Conservation (phyloP, 192 early-diverging fungal species). For the Backusella sp. region DNA sequence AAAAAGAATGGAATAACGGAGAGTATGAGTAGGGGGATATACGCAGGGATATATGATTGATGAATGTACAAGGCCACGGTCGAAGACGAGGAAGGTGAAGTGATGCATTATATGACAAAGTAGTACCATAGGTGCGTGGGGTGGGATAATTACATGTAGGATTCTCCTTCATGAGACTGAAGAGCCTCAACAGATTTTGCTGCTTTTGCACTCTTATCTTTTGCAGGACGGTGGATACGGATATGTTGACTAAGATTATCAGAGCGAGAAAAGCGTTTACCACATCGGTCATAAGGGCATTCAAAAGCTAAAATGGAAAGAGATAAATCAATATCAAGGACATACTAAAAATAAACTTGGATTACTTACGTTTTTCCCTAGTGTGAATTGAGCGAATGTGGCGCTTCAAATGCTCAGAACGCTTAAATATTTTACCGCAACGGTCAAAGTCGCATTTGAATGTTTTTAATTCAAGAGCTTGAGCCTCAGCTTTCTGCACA, state of each 20-base stretch:
- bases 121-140: neutral
- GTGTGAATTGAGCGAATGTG: conserved; percentile 60
- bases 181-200: neutral
- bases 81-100: neutral
- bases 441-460: conserved; percentile 52
- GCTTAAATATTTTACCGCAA: conserved; percentile 57
- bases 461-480: conserved; percentile 30
- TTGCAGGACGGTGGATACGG: conserved; percentile 47
- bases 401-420: conserved; percentile 58
- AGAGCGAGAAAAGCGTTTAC: conserved; percentile 51
- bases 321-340: neutral
- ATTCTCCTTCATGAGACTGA: neutral
- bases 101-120: neutral
- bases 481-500: conserved; percentile 44
- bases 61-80: neutral
- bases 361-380: conserved; percentile 55
- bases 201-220: neutral
- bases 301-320: conserved; percentile 34
- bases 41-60: neutral
- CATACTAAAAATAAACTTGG: neutral
- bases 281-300: conserved; percentile 45
- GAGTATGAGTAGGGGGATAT: neutral
- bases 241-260: conserved; percentile 55
- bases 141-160: neutral
- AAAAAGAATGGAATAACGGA: neutral